phyloP scores from a whole-genome alignment of 129 eudicot genomes.

The Helianthus tuberosus region DNA sequence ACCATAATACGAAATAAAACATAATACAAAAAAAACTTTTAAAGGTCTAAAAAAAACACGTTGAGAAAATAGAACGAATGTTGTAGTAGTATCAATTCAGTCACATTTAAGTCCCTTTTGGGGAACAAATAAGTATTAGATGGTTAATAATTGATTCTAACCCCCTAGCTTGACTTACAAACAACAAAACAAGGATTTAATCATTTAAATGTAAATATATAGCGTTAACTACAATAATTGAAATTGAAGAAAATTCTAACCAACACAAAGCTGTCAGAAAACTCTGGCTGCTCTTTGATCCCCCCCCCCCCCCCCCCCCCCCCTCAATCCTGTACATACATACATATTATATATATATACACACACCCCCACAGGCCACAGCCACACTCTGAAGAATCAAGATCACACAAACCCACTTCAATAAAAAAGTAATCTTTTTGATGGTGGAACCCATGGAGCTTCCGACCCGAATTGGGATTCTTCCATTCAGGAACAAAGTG shows the following conservation, averaged over 20 bases:
- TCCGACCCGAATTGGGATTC: constrained; percentile 84
- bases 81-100: too few relatives aligned
- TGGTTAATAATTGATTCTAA: too few relatives aligned
- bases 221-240: constrained; percentile 1
- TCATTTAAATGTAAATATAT: too few relatives aligned
- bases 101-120: too few relatives aligned
- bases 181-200: too few relatives aligned
- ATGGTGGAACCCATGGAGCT: constrained; percentile 57
- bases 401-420: not conserved
- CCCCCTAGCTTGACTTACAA: too few relatives aligned
- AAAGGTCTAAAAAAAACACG: too few relatives aligned
- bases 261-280: constrained; percentile 31
- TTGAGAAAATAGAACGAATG: too few relatives aligned
- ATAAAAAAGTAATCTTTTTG: constrained; percentile 4
- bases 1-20: too few relatives aligned
- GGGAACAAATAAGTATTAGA: too few relatives aligned
- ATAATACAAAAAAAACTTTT: too few relatives aligned
- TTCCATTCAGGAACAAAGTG: constrained; percentile 93
- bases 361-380: too few relatives aligned
- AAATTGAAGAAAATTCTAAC: constrained; percentile 6
- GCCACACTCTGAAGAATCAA: not conserved
- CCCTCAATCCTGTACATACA: not conserved
- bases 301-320: constrained; percentile 6
- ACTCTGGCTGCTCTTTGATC: constrained; percentile 21
- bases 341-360: not conserved